Conservation (phyloP, 169 alveolate species). For the Eimeria tenella region DNA sequence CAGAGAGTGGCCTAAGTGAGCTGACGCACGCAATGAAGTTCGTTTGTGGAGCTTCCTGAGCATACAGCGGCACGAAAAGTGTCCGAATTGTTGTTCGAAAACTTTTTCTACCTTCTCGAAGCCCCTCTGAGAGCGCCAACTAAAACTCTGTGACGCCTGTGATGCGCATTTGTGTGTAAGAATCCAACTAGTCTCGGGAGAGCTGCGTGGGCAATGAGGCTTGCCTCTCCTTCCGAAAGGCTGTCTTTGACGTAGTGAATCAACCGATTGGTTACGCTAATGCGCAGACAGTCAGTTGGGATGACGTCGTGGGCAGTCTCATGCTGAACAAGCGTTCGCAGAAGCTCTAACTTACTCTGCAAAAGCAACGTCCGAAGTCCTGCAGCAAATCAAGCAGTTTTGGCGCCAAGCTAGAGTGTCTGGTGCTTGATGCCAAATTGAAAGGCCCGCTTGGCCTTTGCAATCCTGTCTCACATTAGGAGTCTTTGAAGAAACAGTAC, state of each 20-base stretch:
- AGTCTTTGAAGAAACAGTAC: neutral
- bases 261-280: slow-evolving; percentile 44
- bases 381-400: neutral
- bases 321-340: slow-evolving; percentile 31
- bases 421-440: neutral
- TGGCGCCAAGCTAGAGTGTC: neutral
- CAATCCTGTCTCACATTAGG: neutral
- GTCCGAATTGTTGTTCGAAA: too few species aligned
- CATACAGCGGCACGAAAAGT: neutral
- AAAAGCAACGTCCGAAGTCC: slow-evolving; percentile 54
- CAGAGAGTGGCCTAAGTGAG: slow-evolving; percentile 22
- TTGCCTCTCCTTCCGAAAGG: slow-evolving; percentile 59
- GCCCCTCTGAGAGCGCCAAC: too few species aligned
- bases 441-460: neutral
- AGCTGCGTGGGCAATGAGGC: neutral
- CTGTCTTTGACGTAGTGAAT: slow-evolving; percentile 59
- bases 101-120: too few species aligned
- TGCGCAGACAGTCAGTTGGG: slow-evolving; percentile 43
- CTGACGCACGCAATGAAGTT: slow-evolving; percentile 62
- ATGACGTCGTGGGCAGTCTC: slow-evolving; percentile 25
- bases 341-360: slow-evolving; percentile 19
- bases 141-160: too few species aligned
- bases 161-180: too few species aligned
- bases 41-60: slow-evolving; percentile 55
- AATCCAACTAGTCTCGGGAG: too few species aligned